Evolutionary conservation across 208 protist genomes (phyloP).

Genomic region (Leishmania guyanensis): DNA sequence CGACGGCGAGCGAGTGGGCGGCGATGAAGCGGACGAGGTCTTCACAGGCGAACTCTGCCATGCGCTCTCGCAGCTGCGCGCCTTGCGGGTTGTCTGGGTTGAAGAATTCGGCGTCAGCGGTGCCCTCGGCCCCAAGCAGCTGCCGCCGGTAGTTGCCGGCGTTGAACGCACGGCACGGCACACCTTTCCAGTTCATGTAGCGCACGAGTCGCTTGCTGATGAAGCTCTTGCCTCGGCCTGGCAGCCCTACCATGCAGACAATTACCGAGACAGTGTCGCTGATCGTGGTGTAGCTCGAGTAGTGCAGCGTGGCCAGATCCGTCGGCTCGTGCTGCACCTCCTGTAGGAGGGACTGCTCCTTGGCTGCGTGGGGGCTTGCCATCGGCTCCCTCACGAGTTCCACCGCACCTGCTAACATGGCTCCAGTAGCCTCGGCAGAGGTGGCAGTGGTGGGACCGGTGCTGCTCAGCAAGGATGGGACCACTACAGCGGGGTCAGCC

Average conservation of each 20-base stretch:
- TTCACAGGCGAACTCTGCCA: slow-evolving; percentile 86
- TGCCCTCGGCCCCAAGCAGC: slow-evolving; percentile 78
- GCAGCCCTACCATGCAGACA: slow-evolving; percentile 90
- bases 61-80: slow-evolving; percentile 77
- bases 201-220: slow-evolving; percentile 80
- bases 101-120: slow-evolving; percentile 70
- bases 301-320: slow-evolving; percentile 28
- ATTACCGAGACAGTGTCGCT: slow-evolving; percentile 80
- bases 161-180: slow-evolving; percentile 90
- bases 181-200: slow-evolving; percentile 93
- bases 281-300: slow-evolving; percentile 82
- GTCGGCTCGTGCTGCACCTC: slow-evolving; percentile 16
- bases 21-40: slow-evolving; percentile 84
- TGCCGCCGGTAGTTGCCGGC: slow-evolving; percentile 86
- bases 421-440: neutral
- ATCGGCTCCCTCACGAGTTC: neutral
- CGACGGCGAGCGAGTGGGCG: slow-evolving; percentile 64
- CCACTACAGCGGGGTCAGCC: neutral
- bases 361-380: neutral
- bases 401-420: neutral
- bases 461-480: neutral
- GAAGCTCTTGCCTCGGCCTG: slow-evolving; percentile 90
- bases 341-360: slow-evolving; percentile 27
- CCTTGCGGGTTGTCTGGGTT: slow-evolving; percentile 77
- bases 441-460: slow-evolving; percentile 2